Percentiles rank a stretch among this genome's conserved stretches.
Conservation (phyloP, 2,329 filamentous ascomycete species). For the Colletotrichum nymphaeae region DNA sequence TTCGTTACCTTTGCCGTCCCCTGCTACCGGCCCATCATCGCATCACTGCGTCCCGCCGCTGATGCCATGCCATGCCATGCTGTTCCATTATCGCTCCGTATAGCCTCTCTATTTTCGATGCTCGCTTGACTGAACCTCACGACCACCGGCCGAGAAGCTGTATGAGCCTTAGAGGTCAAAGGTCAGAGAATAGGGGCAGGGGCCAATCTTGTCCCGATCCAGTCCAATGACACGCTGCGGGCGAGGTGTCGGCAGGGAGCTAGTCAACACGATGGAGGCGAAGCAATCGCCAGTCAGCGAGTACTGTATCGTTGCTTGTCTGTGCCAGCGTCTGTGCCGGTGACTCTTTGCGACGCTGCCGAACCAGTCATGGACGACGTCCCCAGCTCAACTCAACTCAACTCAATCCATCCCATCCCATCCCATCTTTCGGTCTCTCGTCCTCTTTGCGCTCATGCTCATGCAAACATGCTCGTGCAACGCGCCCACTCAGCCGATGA, state of each 20-base stretch:
- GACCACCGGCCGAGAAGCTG: constrained; percentile 7
- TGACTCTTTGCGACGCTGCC: constrained; percentile 19
- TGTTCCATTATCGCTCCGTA: constrained; percentile 6
- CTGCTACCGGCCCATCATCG: constrained; percentile 24
- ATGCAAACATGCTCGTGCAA: constrained; percentile 28
- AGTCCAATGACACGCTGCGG: constrained; percentile 20
- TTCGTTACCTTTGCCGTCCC: constrained; percentile 6
- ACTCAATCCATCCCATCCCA: neutral
- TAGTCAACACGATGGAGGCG: constrained; percentile 34
- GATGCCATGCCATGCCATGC: constrained; percentile 19
- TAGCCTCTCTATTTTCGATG: constrained; percentile 24
- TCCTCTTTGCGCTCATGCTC: neutral
- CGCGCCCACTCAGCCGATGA: constrained; percentile 26
- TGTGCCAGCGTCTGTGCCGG: constrained; percentile 28
- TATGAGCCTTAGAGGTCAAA: constrained; percentile 8
- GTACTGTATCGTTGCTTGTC: constrained; percentile 24
- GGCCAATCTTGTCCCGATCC: constrained; percentile 15
- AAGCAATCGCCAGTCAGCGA: constrained; percentile 33
- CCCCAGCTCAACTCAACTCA: constrained; percentile 6
- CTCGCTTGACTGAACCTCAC: neutral
- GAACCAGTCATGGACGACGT: constrained; percentile 20
- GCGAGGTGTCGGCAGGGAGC: constrained; percentile 21
- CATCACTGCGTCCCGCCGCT: constrained; percentile 29
- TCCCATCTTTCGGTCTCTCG: constrained; percentile 13
- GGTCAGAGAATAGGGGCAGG: constrained; percentile 19